Evolutionary conservation across 805 yeast species (phyloP).

Genomic region (Cyberlindnera euphorbiae): DNA sequence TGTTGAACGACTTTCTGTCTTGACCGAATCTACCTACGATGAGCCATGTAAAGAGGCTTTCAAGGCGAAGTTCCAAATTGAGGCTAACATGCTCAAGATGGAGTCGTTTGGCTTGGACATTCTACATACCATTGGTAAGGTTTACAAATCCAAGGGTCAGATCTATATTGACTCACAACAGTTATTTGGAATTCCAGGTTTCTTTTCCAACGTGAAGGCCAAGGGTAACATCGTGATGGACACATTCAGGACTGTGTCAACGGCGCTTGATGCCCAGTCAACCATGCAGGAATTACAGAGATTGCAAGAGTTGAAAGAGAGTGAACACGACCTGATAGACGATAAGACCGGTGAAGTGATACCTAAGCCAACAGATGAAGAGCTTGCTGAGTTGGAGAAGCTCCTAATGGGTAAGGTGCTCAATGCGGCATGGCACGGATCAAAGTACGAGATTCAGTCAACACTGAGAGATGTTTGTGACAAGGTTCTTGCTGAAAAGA

Average conservation of each 20-base stretch:
- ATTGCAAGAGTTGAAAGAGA: conserved; percentile 49
- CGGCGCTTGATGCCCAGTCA: conserved; percentile 74
- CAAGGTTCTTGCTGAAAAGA: conserved; percentile 53
- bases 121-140: conserved; percentile 67
- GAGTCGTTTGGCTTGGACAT: conserved; percentile 85
- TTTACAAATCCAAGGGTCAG: conserved; percentile 60
- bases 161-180: conserved; percentile 62
- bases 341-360: conserved; percentile 45
- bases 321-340: conserved; percentile 37
- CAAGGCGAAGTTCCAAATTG: conserved; percentile 60
- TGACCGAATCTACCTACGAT: conserved; percentile 61
- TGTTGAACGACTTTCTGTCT: conserved; percentile 45
- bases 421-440: conserved; percentile 83
- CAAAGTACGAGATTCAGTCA: conserved; percentile 71
- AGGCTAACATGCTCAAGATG: conserved; percentile 77
- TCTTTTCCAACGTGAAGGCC: conserved; percentile 66
- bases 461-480: conserved; percentile 72
- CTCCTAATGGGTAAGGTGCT: conserved; percentile 72
- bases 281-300: conserved; percentile 70
- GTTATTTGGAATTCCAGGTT: conserved; percentile 64
- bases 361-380: conserved; percentile 57
- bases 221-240: conserved; percentile 71
- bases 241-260: conserved; percentile 62
- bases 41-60: conserved; percentile 60
- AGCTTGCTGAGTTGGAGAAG: conserved; percentile 67